A percentile compares a stretch with the other conserved stretches of the same genome.
These are phyloP conservation scores for Yamadazyma kitorensis DNA, from an alignment of 805 yeast genomes.

Conservation along the genomic window DNA sequence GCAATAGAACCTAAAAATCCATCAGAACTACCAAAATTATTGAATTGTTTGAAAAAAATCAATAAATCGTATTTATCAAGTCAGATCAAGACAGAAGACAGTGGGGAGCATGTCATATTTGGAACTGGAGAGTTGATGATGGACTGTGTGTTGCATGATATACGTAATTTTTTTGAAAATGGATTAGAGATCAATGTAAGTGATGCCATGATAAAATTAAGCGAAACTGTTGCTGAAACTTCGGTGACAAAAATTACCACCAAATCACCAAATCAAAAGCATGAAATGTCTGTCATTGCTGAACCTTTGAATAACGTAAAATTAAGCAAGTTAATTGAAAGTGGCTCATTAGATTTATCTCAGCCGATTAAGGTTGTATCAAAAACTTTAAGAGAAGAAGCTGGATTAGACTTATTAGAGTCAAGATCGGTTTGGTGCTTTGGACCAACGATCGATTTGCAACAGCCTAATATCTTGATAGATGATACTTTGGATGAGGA, in stretches of 20 bases:
- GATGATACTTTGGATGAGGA: constrained; percentile 77
- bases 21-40: constrained; percentile 68
- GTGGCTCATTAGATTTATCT: constrained; percentile 38
- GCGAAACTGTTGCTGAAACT: constrained; percentile 69
- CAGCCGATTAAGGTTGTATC: constrained; percentile 45
- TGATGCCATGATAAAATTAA: constrained; percentile 75
- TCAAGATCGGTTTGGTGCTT: constrained; percentile 81
- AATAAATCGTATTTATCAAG: constrained; percentile 65
- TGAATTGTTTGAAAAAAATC: constrained; percentile 64
- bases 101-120: constrained; percentile 78
- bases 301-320: constrained; percentile 60
- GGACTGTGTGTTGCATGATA: constrained; percentile 78
- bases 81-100: constrained; percentile 73
- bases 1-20: constrained; percentile 83
- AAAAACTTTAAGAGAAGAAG: constrained; percentile 51
- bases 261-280: constrained; percentile 51
- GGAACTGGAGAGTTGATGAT: constrained; percentile 88
- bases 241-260: constrained; percentile 69
- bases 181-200: constrained; percentile 75
- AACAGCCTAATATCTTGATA: constrained; percentile 49
- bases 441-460: constrained; percentile 43
- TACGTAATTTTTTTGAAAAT: constrained; percentile 57
- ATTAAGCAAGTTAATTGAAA: constrained; percentile 55
- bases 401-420: constrained; percentile 80
- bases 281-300: constrained; percentile 65